A percentile compares a stretch with the other conserved stretches of the same genome.
phyloP scores from a whole-genome alignment of 768 basidiomycete species.

The Rhodotorula taiwanensis region DNA sequence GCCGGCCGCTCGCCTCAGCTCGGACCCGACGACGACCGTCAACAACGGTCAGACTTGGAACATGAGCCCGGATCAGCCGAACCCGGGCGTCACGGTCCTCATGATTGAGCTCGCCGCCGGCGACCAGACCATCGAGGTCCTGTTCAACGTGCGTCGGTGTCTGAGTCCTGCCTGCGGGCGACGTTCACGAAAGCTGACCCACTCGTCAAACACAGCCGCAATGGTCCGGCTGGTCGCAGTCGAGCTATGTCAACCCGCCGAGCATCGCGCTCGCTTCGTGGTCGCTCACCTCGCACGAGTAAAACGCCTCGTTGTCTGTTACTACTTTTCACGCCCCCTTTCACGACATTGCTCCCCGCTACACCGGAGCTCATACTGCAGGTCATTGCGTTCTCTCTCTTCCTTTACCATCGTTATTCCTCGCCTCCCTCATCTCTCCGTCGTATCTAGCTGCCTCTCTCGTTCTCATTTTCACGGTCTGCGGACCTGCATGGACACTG shows the following conservation, averaged over 20 bases:
- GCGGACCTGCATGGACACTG: too few species aligned
- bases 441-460: too few species aligned
- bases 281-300: slow-evolving; percentile 28
- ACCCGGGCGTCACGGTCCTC: slow-evolving; percentile 73
- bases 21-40: slow-evolving; percentile 15
- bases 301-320: not conserved
- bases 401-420: too few species aligned
- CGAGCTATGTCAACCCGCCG: slow-evolving; percentile 61
- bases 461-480: too few species aligned
- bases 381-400: too few species aligned
- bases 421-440: too few species aligned
- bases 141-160: slow-evolving; percentile 64
- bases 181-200: too few species aligned
- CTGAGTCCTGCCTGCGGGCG: too few species aligned
- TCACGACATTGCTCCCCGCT: too few species aligned
- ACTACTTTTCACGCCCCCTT: too few species aligned
- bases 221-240: slow-evolving; percentile 54
- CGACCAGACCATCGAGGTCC: slow-evolving; percentile 60
- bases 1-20: slow-evolving; percentile 18
- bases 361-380: too few species aligned
- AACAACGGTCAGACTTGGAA: slow-evolving; percentile 5
- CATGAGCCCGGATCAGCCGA: slow-evolving; percentile 43
- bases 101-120: slow-evolving; percentile 61
- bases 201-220: slow-evolving; percentile 56
- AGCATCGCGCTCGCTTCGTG: slow-evolving; percentile 29